A percentile compares a stretch with the other conserved stretches of the same genome.
Evolutionary conservation across 1,284 basidiomycete genomes (phyloP).

Genomic region (Rhizoctonia solani): DNA sequence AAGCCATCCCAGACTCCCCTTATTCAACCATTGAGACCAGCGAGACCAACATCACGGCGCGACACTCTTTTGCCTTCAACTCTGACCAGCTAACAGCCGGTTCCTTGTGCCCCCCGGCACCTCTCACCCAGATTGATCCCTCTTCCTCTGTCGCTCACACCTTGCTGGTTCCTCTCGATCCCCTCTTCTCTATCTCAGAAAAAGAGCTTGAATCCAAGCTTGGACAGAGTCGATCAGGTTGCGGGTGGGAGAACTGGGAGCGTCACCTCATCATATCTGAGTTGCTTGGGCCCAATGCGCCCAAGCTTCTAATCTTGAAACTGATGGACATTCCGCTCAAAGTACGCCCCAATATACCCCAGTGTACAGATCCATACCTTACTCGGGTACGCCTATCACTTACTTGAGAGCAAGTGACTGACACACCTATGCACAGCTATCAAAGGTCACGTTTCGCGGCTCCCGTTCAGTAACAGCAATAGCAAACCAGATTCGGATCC

Average conservation of each 20-base stretch:
- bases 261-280: not conserved
- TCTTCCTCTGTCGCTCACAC: not conserved
- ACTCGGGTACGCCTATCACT: not conserved
- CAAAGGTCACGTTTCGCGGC: not conserved
- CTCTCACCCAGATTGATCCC: no score
- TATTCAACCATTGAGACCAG: no score
- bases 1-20: no score
- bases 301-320: not conserved
- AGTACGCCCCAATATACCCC: no score
- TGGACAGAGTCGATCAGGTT: not conserved
- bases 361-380: not conserved
- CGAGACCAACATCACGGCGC: no score
- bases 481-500: not conserved
- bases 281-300: not conserved
- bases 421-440: not conserved
- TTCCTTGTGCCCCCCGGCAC: not conserved
- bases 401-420: not conserved
- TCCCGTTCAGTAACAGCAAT: not conserved
- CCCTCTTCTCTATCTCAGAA: not conserved
- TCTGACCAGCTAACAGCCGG: no score
- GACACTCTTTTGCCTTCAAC: no score
- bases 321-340: not conserved
- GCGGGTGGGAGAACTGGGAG: not conserved
- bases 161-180: not conserved
- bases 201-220: not conserved